Conservation (phyloP, 441 rosid genomes). For the Populus hybrid region DNA sequence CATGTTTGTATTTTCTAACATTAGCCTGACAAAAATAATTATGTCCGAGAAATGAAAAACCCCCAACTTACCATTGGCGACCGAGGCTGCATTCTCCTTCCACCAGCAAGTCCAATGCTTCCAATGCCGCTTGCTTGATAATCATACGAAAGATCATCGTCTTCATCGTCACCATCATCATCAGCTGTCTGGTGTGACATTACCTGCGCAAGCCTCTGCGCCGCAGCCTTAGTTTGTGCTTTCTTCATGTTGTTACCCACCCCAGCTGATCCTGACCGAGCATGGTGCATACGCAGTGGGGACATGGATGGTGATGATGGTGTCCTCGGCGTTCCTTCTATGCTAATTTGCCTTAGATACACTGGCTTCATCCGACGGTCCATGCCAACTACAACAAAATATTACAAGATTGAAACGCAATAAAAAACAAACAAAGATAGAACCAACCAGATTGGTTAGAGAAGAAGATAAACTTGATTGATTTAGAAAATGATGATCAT, state of each 20-base stretch:
- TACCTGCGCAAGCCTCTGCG: slow-evolving; percentile 93
- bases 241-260: slow-evolving; percentile 33
- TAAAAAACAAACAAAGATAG: too few relatives aligned
- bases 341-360: slow-evolving; percentile 43
- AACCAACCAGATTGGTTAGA: background rate
- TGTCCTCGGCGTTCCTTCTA: slow-evolving; percentile 31
- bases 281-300: slow-evolving; percentile 48
- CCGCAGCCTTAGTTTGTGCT: slow-evolving; percentile 90
- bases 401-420: background rate
- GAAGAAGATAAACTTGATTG: background rate
- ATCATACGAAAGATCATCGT: slow-evolving; percentile 54
- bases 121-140: slow-evolving; percentile 35
- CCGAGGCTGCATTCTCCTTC: slow-evolving; percentile 47
- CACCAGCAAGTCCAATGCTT: slow-evolving; percentile 68
- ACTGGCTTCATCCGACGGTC: slow-evolving; percentile 42
- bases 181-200: slow-evolving; percentile 63
- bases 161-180: slow-evolving; percentile 43
- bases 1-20: background rate
- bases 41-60: background rate
- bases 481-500: background rate
- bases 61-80: slow-evolving; percentile 36
- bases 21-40: background rate
- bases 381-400: slow-evolving; percentile 33
- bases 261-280: slow-evolving; percentile 55
- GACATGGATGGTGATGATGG: slow-evolving; percentile 20